A percentile compares a stretch with the other conserved stretches of the same genome.
Evolutionary conservation across 306 rosid species (phyloP).

Genomic region (Vigna unguiculata): DNA sequence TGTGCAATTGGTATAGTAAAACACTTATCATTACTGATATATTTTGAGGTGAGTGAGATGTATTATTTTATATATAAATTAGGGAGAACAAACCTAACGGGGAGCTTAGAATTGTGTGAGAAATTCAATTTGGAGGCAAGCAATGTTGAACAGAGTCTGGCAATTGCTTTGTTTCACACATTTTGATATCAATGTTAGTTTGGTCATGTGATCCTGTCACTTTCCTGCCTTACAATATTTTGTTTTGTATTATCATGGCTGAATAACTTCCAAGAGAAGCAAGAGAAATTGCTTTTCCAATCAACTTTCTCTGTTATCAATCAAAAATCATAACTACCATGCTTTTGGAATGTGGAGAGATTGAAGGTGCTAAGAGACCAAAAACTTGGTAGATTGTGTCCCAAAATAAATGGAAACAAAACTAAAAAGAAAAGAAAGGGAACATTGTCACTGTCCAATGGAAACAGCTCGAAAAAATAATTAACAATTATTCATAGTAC

Average conservation of each 20-base stretch:
- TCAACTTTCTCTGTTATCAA: slow-evolving; percentile 43
- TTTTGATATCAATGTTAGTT: slow-evolving; percentile 17
- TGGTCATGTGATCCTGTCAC: slow-evolving; percentile 34
- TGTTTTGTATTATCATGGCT: slow-evolving; percentile 31
- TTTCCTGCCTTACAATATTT: background rate
- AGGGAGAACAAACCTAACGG: background rate
- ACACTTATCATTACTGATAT: background rate
- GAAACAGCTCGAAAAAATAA: slow-evolving; percentile 31
- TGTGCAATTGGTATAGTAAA: too few relatives aligned
- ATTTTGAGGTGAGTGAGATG: background rate
- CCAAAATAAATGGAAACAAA: slow-evolving; percentile 10
- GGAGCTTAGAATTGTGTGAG: background rate
- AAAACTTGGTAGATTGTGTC: slow-evolving; percentile 5
- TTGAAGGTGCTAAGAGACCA: slow-evolving; percentile 13
- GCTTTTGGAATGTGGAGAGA: slow-evolving; percentile 33
- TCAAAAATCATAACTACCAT: slow-evolving; percentile 21
- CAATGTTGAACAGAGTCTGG: background rate
- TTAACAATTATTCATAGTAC: slow-evolving; percentile 37
- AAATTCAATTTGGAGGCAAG: background rate
- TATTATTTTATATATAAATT: background rate
- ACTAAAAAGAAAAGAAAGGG: background rate
- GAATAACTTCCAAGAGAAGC: slow-evolving; percentile 49
- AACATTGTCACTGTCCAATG: slow-evolving; percentile 40
- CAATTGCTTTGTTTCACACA: slow-evolving; percentile 24
- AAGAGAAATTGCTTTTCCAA: slow-evolving; percentile 46